Conservation (phyloP, 192 early-diverging fungal genomes). For the Linnemannia hyalina region DNA sequence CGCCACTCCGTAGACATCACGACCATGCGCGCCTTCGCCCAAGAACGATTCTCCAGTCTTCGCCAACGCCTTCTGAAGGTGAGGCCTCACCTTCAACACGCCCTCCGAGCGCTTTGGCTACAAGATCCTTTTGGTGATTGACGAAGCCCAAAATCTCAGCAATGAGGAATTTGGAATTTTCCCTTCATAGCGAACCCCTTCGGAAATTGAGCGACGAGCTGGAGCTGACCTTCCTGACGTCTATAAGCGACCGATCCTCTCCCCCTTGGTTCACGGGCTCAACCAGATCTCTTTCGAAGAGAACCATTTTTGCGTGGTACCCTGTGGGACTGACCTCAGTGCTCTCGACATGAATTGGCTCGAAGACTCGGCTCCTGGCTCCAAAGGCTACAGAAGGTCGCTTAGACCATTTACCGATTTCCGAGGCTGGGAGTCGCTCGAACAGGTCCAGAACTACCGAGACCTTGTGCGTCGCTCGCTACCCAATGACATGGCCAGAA, state of each 20-base stretch:
- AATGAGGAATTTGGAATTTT: slow-evolving; percentile 21
- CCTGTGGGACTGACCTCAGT: slow-evolving; percentile 26
- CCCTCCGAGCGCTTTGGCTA: slow-evolving; percentile 13
- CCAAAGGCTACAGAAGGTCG: not conserved
- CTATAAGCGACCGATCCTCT: slow-evolving; percentile 30
- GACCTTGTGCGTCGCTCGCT: slow-evolving; percentile 10
- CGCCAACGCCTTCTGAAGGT: slow-evolving; percentile 28
- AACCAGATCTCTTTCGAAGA: not conserved
- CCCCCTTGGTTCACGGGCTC: slow-evolving; percentile 27
- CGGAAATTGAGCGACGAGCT: not conserved
- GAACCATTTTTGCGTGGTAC: not conserved
- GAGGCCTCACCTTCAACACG: slow-evolving; percentile 10
- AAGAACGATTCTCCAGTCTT: slow-evolving; percentile 15
- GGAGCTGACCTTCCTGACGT: slow-evolving; percentile 8
- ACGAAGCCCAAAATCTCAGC: slow-evolving; percentile 47
- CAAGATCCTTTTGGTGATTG: slow-evolving; percentile 39
- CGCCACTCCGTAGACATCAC: not conserved
- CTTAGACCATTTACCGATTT: slow-evolving; percentile 30
- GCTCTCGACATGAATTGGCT: slow-evolving; percentile 5
- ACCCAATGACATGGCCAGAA: slow-evolving; percentile 1
- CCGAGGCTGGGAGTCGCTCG: slow-evolving; percentile 9
- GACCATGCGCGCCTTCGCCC: slow-evolving; percentile 2
- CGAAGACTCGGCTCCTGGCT: slow-evolving; percentile 14
- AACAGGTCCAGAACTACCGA: not conserved
- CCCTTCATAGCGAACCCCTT: slow-evolving; percentile 13